Base-by-base conservation (phyloP, 2,329 filamentous ascomycete genomes). In the Graphilbum fragrans region DNA sequence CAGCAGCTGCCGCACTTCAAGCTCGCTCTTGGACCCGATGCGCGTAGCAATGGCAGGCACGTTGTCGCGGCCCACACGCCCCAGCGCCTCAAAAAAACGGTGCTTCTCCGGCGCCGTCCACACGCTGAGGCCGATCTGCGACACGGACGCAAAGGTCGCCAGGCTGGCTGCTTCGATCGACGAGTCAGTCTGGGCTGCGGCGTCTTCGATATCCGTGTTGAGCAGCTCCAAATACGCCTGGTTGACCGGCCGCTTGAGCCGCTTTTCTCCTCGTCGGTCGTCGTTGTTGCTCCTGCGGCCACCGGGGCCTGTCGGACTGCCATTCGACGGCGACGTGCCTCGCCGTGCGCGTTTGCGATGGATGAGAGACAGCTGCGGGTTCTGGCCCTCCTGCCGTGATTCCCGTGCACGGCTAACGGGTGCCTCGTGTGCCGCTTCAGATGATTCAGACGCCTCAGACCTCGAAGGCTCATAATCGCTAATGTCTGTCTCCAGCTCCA, bases 61-160 rank as follows among this genome's bases (percentile, higher is more conserved):
- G 46, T 86, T 65, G 50, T 77, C 70, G 39, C 64, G 70, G 0
- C 86, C 86, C 2, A 82, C 66, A 1, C 73, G 72, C 1, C 70
- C 65, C 3, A 93, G 57, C 0, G 74, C 70, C 14, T 72, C 64
- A 55, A 86, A 94, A 44, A 94, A 73, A 0, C 64, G 50, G 1
- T 70, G 63, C 55, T 94, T 94, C 53, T 95, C 88, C 1, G 62
- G 51, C 0, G 70, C 46, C 0, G 73, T 78, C 90, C 90, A 96
- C 11, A 60, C 50, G 1, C 79, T 77, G 21, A 76, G 66, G 19
- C 86, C 87, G 39, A 87, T 62, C 51, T 86, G 82, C 2, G 71
- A 69, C 29, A n/a, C n/a, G n/a, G n/a, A n/a, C n/a, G n/a, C n/a
- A n/a, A n/a, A n/a, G n/a, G 62, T 39, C 37, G 56, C 44, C 43